Base-by-base conservation (phyloP, 345 rosid species). In the Carallia brachiata region DNA sequence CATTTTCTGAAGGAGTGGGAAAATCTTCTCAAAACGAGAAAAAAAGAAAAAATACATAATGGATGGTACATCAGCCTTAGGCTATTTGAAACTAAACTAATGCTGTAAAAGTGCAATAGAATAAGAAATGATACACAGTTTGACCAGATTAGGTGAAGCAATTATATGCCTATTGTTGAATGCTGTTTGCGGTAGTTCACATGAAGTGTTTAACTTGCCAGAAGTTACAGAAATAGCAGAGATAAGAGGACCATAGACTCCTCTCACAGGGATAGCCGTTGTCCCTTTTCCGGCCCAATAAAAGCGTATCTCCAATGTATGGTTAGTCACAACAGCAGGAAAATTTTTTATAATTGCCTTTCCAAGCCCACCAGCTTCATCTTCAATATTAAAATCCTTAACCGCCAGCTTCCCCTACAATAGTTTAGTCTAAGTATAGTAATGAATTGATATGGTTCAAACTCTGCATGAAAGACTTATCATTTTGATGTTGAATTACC, bases 211-310 rank as follows among this genome's bases (percentile, higher is more conserved):
- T 28, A n/a, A 62, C 52, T 36, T 70, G 62, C 73, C 52, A 52
- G 73, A 60, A n/a, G 60, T 70, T 27, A 71, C 74, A 36, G 74
- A 62, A 5, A 71, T 63, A 31, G 68, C 74, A 1, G 74, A 71
- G 54, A 71, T 71, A 6, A 71, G 67, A 27, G 74, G 74, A 36
- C 74, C 74, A 71, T 62, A 71, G 2, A 71, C 68, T 63, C 74
- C 74, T 30, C 39, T 63, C 7, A 1, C 6, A 27, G 74, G 74
- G 27, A 71, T 55, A n/a, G 7, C 55, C 4, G 62, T 71, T 4
- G 74, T 70, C 61, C 73, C 73, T 53, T 70, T 70, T 23, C 73
- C 73, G 36, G 59, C 67, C 73, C 73, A 70, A 62, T 70, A 70
- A 70, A 70, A 70, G 36, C 73, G 62, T 52, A 71, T 71, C 62